Base-by-base conservation (phyloP, 2,329 filamentous ascomycete species). In the Trichoderma pleuroti region DNA sequence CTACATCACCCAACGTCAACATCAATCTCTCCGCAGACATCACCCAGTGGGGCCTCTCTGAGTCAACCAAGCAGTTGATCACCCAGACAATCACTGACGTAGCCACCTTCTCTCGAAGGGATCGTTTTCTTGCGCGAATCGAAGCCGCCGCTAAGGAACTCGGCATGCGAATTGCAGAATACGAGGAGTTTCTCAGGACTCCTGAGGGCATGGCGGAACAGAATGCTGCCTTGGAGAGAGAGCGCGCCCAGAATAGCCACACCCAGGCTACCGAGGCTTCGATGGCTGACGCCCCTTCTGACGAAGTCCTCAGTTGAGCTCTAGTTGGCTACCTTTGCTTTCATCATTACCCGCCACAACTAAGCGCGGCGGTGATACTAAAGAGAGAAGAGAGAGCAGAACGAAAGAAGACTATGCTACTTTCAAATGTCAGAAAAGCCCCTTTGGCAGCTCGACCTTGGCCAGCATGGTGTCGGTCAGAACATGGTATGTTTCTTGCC, bases 111-210 rank as follows among this genome's bases (percentile, higher is more conserved):
- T 82, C 85, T 73, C 81, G 79, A 73, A 80, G 81, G 64, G 81
- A 82, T 1, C 81, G 86, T 5, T 80, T 83, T 64, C 79, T 87
- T 71, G 82, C 86, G 64, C 82, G 85, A 73, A 84, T 89, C 67
- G 86, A 89, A 73, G 80, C 84, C 56, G 82, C 85, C 3, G 86
- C 87, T 14, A 83, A 85, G 76, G 85, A 88, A 77, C 81, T 89
- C 36, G 86, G 85, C 8, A 80, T 86, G 74, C 83, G 84, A 32
- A 83, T 88, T 57, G 80, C 82, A 24, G 83, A 86, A 72, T 87
- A 85, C 73, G 84, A 87, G 71, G 85, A 86, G 60, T 81, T 80
- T 30, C 70, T 78, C 16, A 71, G 72, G 10, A 76, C 75, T 3
- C 72, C 76, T 8, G 77, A 78, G 56, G 76, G 76, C 14, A 71